Evolutionary conservation across 192 early-diverging fungal species (phyloP).

Genomic region (Coemansia sp.): DNA sequence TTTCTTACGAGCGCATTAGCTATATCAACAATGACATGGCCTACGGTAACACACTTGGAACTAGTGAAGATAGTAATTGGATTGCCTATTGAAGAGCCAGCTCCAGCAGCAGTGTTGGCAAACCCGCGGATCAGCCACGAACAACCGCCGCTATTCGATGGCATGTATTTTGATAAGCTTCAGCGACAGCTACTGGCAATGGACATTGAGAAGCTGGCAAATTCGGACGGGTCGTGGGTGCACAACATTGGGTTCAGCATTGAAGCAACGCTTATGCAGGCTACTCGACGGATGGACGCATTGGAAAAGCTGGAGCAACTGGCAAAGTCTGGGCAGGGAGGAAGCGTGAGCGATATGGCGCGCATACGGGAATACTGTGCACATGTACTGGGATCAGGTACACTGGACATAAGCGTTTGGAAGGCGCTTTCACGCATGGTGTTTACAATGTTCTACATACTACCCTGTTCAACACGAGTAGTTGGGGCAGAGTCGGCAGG

Average conservation of each 20-base stretch:
- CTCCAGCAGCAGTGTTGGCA: conserved; percentile 18
- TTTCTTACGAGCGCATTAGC: conserved; percentile 40
- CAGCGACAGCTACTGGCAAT: conserved; percentile 26
- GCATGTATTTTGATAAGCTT: conserved; percentile 45
- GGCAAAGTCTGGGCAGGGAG: conserved; percentile 10
- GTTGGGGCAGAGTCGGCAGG: conserved; percentile 2
- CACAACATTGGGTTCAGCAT: conserved; percentile 49
- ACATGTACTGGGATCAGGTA: conserved; percentile 37
- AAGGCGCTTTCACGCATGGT: conserved; percentile 37
- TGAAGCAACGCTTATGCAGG: conserved; percentile 51
- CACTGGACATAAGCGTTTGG: conserved; percentile 28
- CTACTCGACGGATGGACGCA: conserved; percentile 27
- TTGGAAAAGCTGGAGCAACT: conserved; percentile 38
- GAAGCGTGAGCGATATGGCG: conserved; percentile 12
- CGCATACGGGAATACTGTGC: conserved; percentile 32
- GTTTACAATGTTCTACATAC: conserved; percentile 40
- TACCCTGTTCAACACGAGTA: conserved; percentile 35
- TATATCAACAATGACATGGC: conserved; percentile 40
- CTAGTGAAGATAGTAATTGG: conserved; percentile 49
- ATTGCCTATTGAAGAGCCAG: conserved; percentile 25
- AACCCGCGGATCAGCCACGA: conserved; percentile 39
- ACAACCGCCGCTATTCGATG: conserved; percentile 35
- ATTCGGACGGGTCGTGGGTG: conserved; percentile 39
- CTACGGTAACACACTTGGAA: conserved; percentile 46
- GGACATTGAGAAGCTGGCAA: conserved; percentile 23